phyloP scores from a whole-genome alignment of 345 rosid genomes.

The Gossypium sturtianum region DNA sequence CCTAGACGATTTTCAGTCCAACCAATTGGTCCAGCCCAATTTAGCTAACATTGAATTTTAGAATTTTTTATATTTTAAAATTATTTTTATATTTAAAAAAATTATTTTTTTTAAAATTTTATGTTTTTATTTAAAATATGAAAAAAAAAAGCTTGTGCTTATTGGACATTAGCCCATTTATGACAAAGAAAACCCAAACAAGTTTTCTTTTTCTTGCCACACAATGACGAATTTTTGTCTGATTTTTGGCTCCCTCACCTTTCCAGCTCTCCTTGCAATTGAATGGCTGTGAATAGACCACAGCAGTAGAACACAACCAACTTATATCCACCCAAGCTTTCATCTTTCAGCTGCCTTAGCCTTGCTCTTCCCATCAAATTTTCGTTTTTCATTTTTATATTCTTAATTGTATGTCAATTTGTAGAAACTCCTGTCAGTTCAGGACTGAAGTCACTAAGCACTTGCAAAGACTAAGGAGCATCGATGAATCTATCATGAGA shows the following conservation, averaged over 20 bases:
- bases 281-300: constrained; percentile 32
- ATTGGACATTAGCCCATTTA: too few species aligned
- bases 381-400: constrained; percentile 15
- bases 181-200: too few species aligned
- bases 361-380: neutral
- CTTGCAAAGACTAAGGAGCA: neutral
- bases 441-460: neutral
- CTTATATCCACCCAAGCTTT: neutral
- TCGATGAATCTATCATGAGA: constrained; percentile 12
- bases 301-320: constrained; percentile 9
- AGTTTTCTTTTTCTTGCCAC: neutral
- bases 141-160: too few species aligned
- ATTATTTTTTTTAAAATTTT: too few species aligned
- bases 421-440: neutral
- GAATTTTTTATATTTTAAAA: too few species aligned
- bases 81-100: too few species aligned
- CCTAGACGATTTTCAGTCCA: too few species aligned
- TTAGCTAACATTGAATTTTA: too few species aligned
- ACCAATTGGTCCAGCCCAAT: too few species aligned
- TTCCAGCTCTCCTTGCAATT: neutral
- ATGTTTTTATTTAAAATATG: too few species aligned
- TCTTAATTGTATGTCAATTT: neutral
- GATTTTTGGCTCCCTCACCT: neutral
- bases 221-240: neutral
- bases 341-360: neutral